Base-by-base conservation (phyloP, 371 early-diverging fungal genomes). In the Mortierella sp. region DNA sequence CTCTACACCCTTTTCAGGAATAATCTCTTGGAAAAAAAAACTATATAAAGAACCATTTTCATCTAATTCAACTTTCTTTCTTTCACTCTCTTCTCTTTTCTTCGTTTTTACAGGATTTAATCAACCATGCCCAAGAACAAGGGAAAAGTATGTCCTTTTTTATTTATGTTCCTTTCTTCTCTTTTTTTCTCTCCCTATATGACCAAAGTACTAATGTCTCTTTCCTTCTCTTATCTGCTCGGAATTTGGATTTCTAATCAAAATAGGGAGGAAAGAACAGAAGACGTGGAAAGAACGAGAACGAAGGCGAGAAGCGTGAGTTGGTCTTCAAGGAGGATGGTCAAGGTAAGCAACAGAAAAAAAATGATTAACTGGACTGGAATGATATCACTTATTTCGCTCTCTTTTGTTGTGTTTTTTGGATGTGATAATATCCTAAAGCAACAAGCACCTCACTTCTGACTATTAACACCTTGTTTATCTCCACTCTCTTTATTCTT, bases 251-350 rank as follows among this genome's bases (percentile, higher is more conserved):
- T 64, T 42, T 49, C 53, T 12, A 47, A 68, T 31, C 60, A 10
- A 22, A n/a, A 59, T 85, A 95, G 94, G 98, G 98, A 89, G 98
- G 98, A 86, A 98, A 97, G 90, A 96, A 95, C 88, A 88, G 96
- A 86, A 90, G 93, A 86, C 92, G 97, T 86, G 98, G 98, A 91
- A 99, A 98, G 95, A 96, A 96, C 89, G 98, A 97, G 82, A 94
- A 92, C 83, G 97, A 96, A 78, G 90, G 87, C 66, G 94, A 93
- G 72, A 99, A 99, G 92, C 92, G 97, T 80, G 98, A 98, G 85
- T 86, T 98, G 68, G 88, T 95, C 70, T 95, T 96, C 85, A 96
- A 95, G 82, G 97, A 96, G 84, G 97, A 97, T 83, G 97, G 96
- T 65, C 97, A 97, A 89, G 91, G 93, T 90, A 88, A 62, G 19